Conservation (phyloP, 441 rosid genomes). For the Pelargonium fulgidum region DNA sequence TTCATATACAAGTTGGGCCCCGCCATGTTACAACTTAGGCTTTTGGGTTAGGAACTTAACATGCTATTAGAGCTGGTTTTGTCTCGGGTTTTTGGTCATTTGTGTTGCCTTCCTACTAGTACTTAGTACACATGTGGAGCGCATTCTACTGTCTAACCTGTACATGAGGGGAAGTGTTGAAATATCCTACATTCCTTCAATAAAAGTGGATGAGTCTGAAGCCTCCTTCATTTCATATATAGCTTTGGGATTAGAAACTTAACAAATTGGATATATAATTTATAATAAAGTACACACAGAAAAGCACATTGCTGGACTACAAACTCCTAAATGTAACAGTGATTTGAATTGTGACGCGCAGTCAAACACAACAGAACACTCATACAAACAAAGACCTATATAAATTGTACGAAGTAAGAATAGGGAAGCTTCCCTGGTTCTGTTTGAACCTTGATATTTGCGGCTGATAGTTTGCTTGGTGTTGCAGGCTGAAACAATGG, state of each 20-base stretch:
- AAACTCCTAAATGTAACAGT: not conserved
- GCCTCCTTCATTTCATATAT: not conserved
- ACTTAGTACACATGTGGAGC: not conserved
- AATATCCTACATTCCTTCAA: not conserved
- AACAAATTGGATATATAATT: not conserved
- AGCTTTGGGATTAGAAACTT: not conserved
- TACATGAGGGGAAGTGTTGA: not conserved
- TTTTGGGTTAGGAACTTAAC: not conserved
- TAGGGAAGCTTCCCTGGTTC: conserved; percentile 1
- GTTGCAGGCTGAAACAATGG: conserved; percentile 82
- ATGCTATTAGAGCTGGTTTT: not conserved
- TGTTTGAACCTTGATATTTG: conserved; percentile 11
- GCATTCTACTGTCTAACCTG: not conserved
- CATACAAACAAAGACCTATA: too few relatives aligned
- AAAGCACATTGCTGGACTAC: not conserved
- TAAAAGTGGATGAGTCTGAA: not conserved
- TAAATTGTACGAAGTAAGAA: not conserved
- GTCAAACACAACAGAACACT: not conserved
- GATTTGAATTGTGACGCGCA: not conserved
- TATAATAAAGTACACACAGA: not conserved
- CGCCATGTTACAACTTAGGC: not conserved
- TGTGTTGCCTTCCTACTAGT: not conserved
- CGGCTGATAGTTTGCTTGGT: conserved; percentile 21
- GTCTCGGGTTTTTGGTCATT: not conserved
- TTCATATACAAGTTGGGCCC: not conserved